Evolutionary conservation across 768 basidiomycete species (phyloP).

Genomic region (Cystobasidium tubakii): DNA sequence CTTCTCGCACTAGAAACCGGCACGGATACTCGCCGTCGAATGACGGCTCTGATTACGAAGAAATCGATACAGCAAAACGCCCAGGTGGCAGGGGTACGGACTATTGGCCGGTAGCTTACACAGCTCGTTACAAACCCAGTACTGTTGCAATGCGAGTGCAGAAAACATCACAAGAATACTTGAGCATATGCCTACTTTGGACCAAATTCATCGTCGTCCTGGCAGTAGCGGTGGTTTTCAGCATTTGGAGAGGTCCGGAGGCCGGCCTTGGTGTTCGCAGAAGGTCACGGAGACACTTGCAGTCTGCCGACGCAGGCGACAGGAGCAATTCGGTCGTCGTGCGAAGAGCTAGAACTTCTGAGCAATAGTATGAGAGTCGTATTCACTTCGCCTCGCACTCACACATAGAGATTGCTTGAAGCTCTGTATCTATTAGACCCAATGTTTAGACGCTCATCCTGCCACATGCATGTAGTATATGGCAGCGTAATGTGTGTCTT

Average conservation of each 20-base stretch:
- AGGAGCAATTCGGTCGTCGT: neutral
- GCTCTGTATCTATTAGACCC: too few relatives aligned
- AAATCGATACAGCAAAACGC: neutral
- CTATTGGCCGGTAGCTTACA: slow-evolving; percentile 19
- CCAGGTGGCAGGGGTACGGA: slow-evolving; percentile 10
- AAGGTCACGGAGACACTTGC: neutral
- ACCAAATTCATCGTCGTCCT: slow-evolving; percentile 20
- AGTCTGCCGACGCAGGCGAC: neutral
- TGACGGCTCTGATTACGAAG: neutral
- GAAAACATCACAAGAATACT: slow-evolving; percentile 5
- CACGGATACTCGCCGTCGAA: neutral
- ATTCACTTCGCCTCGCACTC: too few relatives aligned
- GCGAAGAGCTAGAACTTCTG: neutral
- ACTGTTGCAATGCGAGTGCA: slow-evolving; percentile 16
- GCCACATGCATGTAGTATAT: neutral
- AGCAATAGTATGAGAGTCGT: too few relatives aligned
- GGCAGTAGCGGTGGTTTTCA: slow-evolving; percentile 18
- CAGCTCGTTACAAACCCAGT: slow-evolving; percentile 9
- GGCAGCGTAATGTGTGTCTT: neutral
- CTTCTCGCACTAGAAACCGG: neutral
- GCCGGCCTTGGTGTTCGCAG: slow-evolving; percentile 14
- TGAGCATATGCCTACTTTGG: slow-evolving; percentile 17
- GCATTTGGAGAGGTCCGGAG: slow-evolving; percentile 27
- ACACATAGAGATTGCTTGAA: too few relatives aligned
- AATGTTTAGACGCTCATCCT: too few relatives aligned